These are phyloP conservation scores for Staphylotrichum longicolle DNA, from an alignment of 495 filamentous ascomycete species.

Conservation along the genomic window DNA sequence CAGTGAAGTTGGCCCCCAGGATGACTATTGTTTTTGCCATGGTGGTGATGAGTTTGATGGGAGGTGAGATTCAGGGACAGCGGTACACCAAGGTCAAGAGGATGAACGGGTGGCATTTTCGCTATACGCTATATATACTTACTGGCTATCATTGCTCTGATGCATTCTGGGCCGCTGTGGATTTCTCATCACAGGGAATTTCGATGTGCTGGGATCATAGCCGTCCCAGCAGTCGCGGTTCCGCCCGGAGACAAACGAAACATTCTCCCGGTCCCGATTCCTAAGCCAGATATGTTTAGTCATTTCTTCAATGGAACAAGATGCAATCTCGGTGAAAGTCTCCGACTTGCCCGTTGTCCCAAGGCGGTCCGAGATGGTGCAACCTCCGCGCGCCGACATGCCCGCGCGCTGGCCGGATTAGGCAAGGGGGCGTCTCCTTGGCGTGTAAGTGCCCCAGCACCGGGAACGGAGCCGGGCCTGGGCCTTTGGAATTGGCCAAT, in stretches of 20 bases:
- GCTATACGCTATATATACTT: no score
- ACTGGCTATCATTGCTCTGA: no score
- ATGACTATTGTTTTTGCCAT: conserved; percentile 58
- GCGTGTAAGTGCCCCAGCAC: not conserved
- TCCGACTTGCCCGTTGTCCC: not conserved
- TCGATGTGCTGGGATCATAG: no score
- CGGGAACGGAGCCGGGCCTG: no score
- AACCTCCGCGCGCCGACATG: not conserved
- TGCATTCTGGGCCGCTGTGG: no score
- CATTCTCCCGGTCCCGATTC: not conserved
- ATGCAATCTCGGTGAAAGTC: not conserved
- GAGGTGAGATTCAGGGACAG: no score
- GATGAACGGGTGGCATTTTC: no score
- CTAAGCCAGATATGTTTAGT: not conserved
- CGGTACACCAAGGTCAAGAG: no score
- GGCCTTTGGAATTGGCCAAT: no score
- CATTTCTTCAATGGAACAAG: not conserved
- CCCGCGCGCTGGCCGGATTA: conserved; percentile 18
- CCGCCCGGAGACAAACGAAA: not conserved
- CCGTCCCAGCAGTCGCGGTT: not conserved
- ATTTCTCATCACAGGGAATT: no score
- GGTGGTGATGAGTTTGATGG: not conserved
- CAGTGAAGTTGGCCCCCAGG: conserved; percentile 62
- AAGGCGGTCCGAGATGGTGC: not conserved
- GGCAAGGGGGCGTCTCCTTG: not conserved